A percentile compares a stretch with the other conserved stretches of the same genome.
Evolutionary conservation across 2,329 filamentous ascomycete genomes (phyloP).

Genomic region (Calonectria pseudoturangicola): DNA sequence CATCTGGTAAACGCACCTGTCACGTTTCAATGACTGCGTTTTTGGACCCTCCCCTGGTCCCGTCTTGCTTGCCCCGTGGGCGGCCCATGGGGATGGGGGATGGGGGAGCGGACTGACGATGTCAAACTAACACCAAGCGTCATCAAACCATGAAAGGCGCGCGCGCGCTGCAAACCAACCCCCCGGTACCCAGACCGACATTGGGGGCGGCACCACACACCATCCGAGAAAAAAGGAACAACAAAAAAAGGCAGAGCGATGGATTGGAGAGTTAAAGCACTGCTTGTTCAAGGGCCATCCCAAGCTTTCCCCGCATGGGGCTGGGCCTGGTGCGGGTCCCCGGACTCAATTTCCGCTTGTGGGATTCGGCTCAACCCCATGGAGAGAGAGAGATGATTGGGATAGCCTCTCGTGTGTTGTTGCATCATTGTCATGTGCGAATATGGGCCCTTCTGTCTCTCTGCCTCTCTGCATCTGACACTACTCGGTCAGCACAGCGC

Average conservation of each 20-base stretch:
- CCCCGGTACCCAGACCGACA: background rate
- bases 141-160: background rate
- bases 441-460: no score
- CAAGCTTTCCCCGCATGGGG: conserved; percentile 36
- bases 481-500: no score
- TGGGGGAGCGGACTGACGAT: conserved; percentile 14
- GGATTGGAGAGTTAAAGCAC: background rate
- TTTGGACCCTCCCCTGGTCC: background rate
- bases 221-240: background rate
- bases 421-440: background rate
- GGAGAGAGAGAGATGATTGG: background rate
- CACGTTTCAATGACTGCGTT: conserved; percentile 15
- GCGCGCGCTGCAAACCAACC: background rate
- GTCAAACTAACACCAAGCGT: background rate
- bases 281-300: background rate
- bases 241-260: background rate
- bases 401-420: background rate
- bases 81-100: background rate
- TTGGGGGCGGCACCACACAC: background rate
- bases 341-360: conserved; percentile 22
- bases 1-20: conserved; percentile 33
- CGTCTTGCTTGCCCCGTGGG: background rate
- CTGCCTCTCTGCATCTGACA: no score
- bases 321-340: background rate
- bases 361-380: conserved; percentile 16